Evolutionary conservation across 1,139 yeast genomes (phyloP), one percentile per base, ranked within the genome.

Genomic region (Nakaseomyces sp.): DNA sequence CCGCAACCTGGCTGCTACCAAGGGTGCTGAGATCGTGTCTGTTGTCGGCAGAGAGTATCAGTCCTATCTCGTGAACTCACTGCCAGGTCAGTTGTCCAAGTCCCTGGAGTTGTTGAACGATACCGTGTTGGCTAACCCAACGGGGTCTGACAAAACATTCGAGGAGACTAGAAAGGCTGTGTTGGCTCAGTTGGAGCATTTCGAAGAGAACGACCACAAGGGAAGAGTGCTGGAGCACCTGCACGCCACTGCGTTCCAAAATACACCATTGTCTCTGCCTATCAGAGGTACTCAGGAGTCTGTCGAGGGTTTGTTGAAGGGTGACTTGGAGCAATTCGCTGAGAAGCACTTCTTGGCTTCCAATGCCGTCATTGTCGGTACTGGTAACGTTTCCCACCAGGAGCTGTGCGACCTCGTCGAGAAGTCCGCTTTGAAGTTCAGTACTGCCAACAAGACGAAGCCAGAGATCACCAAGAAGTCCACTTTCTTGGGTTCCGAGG

Each of bases 161-260:
- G 51, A 50, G 35, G 61, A 60, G 33, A 57, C 64, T 36, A 66
- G 67, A 48, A 66, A 66, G 51, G 58, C 66, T 18, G 68, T 71
- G 43, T 50, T 61, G 43, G 51, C 57, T 19, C 56, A 66, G 43
- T 69, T 73, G 51, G 71, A 67, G 39, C 48, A 55, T 38, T 63
- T 71, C 41, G 73, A 70, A 54, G 60, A 57, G 40, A 53, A 43
- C 20, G 54, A 64, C 48, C 68, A 64, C 44, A 57, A 63, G 25
- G 57, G 55, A 37, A 64, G 66, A 71, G 82, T 80, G 42, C 61
- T 78, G 55, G 85, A 81, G 67, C 93, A 84, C 67, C 74, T 83
- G 70, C 77, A 78, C 58, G 76, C 88, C 49, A 74, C 88, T 49
- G 93, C 93, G 45, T 84, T 76, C 82, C 94, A 83, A 69, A 86